Conservation (phyloP, 2,329 filamentous ascomycete species). For the Cadophora sp. region DNA sequence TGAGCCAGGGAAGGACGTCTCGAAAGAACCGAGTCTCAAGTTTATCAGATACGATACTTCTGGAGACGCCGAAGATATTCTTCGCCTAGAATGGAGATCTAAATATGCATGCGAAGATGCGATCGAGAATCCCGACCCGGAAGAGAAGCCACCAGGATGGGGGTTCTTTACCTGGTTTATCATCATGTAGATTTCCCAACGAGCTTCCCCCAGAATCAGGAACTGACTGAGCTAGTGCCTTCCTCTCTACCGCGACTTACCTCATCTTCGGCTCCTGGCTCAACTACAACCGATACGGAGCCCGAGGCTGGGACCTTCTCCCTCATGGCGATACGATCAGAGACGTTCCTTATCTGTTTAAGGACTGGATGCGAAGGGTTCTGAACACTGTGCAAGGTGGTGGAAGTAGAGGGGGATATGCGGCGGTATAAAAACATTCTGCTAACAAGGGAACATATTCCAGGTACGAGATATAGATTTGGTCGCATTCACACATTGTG, state of each 20-base stretch:
- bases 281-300: conserved; percentile 97
- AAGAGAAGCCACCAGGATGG: conserved; percentile 66
- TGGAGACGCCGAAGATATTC: conserved; percentile 61
- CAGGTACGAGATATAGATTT: not conserved
- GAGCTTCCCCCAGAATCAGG: no score
- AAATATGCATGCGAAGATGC: conserved; percentile 81
- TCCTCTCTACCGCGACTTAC: conserved; percentile 85
- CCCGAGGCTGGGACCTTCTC: conserved; percentile 91
- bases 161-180: conserved; percentile 98
- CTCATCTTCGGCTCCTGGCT: conserved; percentile 98
- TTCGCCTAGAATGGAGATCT: conserved; percentile 85
- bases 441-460: not conserved
- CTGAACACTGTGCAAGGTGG: conserved; percentile 84
- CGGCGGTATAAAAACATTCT: conserved; percentile 65
- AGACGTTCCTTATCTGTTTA: conserved; percentile 89
- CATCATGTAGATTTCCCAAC: conserved; percentile 73
- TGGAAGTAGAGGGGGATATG: conserved; percentile 89
- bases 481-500: conserved; percentile 12
- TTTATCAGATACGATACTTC: conserved; percentile 78
- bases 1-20: conserved; percentile 43
- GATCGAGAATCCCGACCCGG: conserved; percentile 49
- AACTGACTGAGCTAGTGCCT: conserved; percentile 77
- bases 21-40: conserved; percentile 65
- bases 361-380: conserved; percentile 83
- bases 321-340: conserved; percentile 92